Conservation (phyloP, 2,329 filamentous ascomycete genomes). For the Ceratocystis diversiconidia region DNA sequence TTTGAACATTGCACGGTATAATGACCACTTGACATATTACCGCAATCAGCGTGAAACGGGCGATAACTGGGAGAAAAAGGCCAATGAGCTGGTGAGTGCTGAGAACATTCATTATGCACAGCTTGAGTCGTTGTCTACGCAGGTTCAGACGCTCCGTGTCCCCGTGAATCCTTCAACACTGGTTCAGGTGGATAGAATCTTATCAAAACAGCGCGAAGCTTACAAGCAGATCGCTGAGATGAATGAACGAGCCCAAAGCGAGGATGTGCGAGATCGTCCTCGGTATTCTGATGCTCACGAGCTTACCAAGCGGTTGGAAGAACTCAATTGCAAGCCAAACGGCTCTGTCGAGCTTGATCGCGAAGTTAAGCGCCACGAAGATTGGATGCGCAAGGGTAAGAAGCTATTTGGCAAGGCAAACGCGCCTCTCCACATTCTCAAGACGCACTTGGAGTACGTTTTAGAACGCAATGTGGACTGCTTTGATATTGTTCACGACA, state of each 20-base stretch:
- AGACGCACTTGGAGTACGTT: constrained; percentile 87
- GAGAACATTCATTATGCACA: constrained; percentile 89
- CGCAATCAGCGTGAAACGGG: constrained; percentile 63
- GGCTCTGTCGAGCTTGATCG: constrained; percentile 88
- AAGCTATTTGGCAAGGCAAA: constrained; percentile 97
- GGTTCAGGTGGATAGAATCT: constrained; percentile 70
- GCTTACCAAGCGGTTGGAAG: constrained; percentile 72
- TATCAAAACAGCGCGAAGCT: constrained; percentile 90
- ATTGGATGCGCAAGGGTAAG: constrained; percentile 98
- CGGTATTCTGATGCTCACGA: constrained; percentile 83
- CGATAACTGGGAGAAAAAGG: constrained; percentile 82
- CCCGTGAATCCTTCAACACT: constrained; percentile 75
- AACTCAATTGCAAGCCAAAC: constrained; percentile 80
- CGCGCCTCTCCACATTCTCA: constrained; percentile 87
- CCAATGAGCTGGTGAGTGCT: constrained; percentile 80
- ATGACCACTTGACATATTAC: constrained; percentile 64
- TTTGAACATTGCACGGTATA: constrained; percentile 63
- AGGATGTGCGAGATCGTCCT: constrained; percentile 64
- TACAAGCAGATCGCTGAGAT: constrained; percentile 76
- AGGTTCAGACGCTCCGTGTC: constrained; percentile 54
- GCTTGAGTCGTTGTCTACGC: constrained; percentile 75
- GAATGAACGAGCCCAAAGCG: constrained; percentile 60
- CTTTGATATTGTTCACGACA: constrained; percentile 74
- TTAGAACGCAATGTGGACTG: constrained; percentile 78
- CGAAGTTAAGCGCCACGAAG: constrained; percentile 86